Evolutionary conservation across 2,329 filamentous ascomycete genomes (phyloP).

Genomic region (Fusarium redolens): DNA sequence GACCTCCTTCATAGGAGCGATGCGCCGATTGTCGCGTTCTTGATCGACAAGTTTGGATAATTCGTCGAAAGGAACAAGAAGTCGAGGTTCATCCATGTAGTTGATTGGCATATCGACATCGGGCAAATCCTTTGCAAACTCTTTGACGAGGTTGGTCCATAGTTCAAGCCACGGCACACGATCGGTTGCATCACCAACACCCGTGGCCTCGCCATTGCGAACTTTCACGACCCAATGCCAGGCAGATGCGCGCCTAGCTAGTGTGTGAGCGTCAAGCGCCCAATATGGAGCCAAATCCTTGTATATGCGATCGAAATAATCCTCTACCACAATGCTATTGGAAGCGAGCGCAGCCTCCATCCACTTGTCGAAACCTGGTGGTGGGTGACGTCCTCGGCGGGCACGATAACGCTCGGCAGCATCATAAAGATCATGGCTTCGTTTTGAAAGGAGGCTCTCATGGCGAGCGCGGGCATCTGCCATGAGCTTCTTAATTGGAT

Average conservation of each 20-base stretch:
- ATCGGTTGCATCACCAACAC: conserved; percentile 53
- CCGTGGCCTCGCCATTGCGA: conserved; percentile 56
- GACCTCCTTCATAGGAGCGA: conserved; percentile 57
- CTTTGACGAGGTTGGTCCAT: conserved; percentile 62
- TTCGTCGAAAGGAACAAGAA: conserved; percentile 70
- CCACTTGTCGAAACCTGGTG: conserved; percentile 73
- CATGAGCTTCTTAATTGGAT: conserved; percentile 65
- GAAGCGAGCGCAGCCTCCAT: conserved; percentile 63
- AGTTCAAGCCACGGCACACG: conserved; percentile 59
- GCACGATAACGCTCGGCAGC: conserved; percentile 67
- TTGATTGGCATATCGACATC: conserved; percentile 77
- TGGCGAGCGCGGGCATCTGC: conserved; percentile 58
- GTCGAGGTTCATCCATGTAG: conserved; percentile 70
- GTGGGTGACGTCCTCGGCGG: conserved; percentile 69
- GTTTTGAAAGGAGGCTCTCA: conserved; percentile 54
- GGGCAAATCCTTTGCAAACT: conserved; percentile 65
- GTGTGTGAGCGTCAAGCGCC: conserved; percentile 60
- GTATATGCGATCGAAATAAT: conserved; percentile 74
- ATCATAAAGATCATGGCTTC: conserved; percentile 61
- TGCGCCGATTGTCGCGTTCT: conserved; percentile 57
- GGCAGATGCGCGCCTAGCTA: conserved; percentile 53
- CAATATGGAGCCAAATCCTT: conserved; percentile 71
- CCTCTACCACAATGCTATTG: conserved; percentile 68
- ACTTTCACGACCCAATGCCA: conserved; percentile 62
- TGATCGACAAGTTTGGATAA: conserved; percentile 62